Conservation (phyloP, 2,329 filamentous ascomycete genomes). For the Trichoderma simmonsii region DNA sequence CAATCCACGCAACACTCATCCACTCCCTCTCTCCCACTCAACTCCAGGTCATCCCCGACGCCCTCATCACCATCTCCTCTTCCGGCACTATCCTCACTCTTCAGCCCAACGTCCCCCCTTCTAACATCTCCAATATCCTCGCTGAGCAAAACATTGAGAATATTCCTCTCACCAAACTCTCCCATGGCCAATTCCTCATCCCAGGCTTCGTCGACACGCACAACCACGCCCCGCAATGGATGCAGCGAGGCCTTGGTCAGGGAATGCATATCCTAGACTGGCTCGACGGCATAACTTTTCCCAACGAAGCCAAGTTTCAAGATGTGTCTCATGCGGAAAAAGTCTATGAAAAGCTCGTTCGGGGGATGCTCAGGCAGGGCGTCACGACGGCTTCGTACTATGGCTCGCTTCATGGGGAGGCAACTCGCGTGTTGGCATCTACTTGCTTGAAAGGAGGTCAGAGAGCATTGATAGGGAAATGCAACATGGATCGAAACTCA, state of each 20-base stretch:
- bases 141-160: constrained; percentile 8
- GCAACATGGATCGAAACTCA: constrained; percentile 58
- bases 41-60: constrained; percentile 39
- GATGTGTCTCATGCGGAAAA: constrained; percentile 51
- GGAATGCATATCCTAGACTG: constrained; percentile 58
- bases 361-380: constrained; percentile 58
- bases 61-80: constrained; percentile 32
- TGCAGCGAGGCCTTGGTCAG: constrained; percentile 47
- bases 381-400: constrained; percentile 63
- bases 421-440: constrained; percentile 56
- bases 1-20: constrained; percentile 40
- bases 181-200: constrained; percentile 50
- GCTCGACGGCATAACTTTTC: constrained; percentile 63
- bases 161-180: constrained; percentile 27
- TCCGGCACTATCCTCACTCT: constrained; percentile 28
- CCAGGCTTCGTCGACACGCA: constrained; percentile 65
- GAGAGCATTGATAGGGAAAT: constrained; percentile 59
- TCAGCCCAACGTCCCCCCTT: constrained; percentile 18
- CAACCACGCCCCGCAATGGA: constrained; percentile 62
- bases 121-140: constrained; percentile 22
- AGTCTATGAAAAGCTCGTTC: constrained; percentile 52
- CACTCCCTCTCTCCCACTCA: constrained; percentile 36
- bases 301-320: constrained; percentile 58
- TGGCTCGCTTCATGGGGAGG: constrained; percentile 52
- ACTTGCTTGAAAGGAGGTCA: constrained; percentile 52